Evolutionary conservation across 306 rosid genomes (phyloP), one percentile per base, ranked within the genome.

Genomic region (Rosa chinensis): DNA sequence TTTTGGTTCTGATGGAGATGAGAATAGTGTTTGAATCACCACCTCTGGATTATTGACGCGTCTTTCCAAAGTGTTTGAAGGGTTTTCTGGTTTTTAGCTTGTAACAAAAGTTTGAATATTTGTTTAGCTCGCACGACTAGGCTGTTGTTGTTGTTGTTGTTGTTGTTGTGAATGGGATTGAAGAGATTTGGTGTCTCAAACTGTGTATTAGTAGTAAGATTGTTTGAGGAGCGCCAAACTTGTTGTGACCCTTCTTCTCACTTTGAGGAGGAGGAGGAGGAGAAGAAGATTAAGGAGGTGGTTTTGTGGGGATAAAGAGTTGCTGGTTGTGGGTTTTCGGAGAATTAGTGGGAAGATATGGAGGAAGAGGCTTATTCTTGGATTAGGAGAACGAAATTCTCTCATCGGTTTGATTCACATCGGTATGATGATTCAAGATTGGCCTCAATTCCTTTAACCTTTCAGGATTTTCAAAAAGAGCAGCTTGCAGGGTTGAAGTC

Each of bases 381-480:
- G 99, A 75, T 96, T 52, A 80, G 97, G 86, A 89, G 99, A 84
- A 74, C 99, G 5, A 93, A 88, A 20, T 96, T 81, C 78, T 89
- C 99, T n/a, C 99, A 96, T 80, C 86, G 99, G 56, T 90, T 89
- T 82, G 97, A 93, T 73, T 70, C 94, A n/a, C 99, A 96, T 82
- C 88, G 99, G 42, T 87, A 86, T 79, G 97, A 89, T 77, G 64
- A 92, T 52, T 81, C 91, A 8, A 90, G 84, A 78, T 76, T 87
- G 82, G 72, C 67, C 25, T 21, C 80, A 5, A 35, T 79, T 83
- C 89, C 88, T 42, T 14, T 89, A 8, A 28, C 77, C 70, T 43
- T 88, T 73, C 75, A 78, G 48, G 68, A 79, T 7, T 43, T 86
- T 80, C 77, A 79, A 43, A 70, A 78, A 5, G 86, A 89, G 53